A percentile compares a stretch with the other conserved stretches of the same genome.
phyloP scores from a whole-genome alignment of 2,329 filamentous ascomycete species.

The Thermothelomyces thermophilus region DNA sequence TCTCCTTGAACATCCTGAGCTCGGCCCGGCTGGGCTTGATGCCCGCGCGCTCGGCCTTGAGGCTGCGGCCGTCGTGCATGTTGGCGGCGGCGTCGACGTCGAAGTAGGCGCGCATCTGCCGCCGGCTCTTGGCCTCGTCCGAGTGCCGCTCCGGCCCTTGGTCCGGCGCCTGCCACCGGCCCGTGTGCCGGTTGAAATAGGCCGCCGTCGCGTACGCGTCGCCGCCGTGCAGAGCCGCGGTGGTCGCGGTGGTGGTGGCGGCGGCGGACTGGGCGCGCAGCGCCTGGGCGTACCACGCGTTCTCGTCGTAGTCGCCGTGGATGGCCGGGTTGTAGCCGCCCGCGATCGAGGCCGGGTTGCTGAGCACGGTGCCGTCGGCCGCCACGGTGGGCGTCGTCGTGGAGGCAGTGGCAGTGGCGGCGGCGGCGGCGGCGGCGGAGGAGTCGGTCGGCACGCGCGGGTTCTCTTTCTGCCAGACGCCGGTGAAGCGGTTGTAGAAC shows the following conservation, averaged over 20 bases:
- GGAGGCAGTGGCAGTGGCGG: too few relatives aligned
- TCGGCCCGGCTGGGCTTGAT: conserved; percentile 82
- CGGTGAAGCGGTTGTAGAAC: conserved; percentile 78
- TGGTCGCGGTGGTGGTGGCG: neutral
- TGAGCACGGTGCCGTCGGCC: conserved; percentile 12
- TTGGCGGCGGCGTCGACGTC: conserved; percentile 94
- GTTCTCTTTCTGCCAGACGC: conserved; percentile 76
- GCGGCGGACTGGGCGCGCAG: conserved; percentile 32
- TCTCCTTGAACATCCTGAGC: conserved; percentile 86
- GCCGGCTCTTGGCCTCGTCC: conserved; percentile 77
- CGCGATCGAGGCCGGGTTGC: conserved; percentile 37
- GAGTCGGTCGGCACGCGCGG: conserved; percentile 51
- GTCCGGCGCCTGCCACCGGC: conserved; percentile 65
- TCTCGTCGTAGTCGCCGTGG: conserved; percentile 93
- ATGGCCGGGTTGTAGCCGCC: conserved; percentile 93
- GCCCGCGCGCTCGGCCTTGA: conserved; percentile 82
- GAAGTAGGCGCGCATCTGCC: conserved; percentile 93
- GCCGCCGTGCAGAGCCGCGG: conserved; percentile 14
- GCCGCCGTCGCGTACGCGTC: conserved; percentile 60
- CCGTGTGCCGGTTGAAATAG: conserved; percentile 87
- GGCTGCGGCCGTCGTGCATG: conserved; percentile 77
- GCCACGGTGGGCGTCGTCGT: too few relatives aligned
- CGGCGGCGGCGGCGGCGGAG: neutral
- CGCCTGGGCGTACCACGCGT: conserved; percentile 80
- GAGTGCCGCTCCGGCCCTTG: conserved; percentile 69